A percentile compares a stretch with the other conserved stretches of the same genome.
phyloP scores from a whole-genome alignment of 768 basidiomycete species.

The Chalciporus chontae region DNA sequence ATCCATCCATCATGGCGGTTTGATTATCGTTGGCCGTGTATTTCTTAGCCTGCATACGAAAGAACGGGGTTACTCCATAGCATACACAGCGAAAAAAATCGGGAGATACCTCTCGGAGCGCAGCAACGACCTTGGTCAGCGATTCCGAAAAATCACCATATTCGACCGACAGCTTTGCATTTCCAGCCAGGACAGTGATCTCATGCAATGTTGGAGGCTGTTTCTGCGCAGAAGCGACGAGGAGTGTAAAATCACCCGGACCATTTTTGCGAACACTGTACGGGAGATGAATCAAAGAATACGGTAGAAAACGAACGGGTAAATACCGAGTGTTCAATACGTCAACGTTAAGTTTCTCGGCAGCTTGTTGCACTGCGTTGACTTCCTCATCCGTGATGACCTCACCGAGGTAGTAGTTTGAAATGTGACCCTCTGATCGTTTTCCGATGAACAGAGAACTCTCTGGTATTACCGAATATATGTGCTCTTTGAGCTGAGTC shows the following conservation, averaged over 20 bases:
- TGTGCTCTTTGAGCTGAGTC: constrained; percentile 64
- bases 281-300: background rate
- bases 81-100: background rate
- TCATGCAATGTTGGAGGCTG: constrained; percentile 41
- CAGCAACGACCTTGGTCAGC: constrained; percentile 50
- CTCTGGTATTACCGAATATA: constrained; percentile 67
- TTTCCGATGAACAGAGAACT: constrained; percentile 75
- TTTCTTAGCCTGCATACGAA: constrained; percentile 56
- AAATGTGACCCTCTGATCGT: constrained; percentile 69
- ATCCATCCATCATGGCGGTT: constrained; percentile 67
- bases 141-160: constrained; percentile 71
- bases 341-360: constrained; percentile 73
- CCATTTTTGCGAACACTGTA: constrained; percentile 69
- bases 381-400: constrained; percentile 75
- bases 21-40: constrained; percentile 74
- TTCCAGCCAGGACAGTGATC: constrained; percentile 39
- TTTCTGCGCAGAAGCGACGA: constrained; percentile 65
- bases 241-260: constrained; percentile 57
- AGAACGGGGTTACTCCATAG: background rate
- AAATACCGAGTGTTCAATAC: constrained; percentile 77
- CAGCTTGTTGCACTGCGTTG: constrained; percentile 65
- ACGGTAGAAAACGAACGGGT: background rate
- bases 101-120: constrained; percentile 53
- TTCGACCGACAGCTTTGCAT: constrained; percentile 57
- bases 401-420: constrained; percentile 83